Percentiles rank a stretch among this genome's conserved stretches.
phyloP scores from a whole-genome alignment of 1,284 basidiomycete species.

The Cutaneotrichosporon spelunceum region DNA sequence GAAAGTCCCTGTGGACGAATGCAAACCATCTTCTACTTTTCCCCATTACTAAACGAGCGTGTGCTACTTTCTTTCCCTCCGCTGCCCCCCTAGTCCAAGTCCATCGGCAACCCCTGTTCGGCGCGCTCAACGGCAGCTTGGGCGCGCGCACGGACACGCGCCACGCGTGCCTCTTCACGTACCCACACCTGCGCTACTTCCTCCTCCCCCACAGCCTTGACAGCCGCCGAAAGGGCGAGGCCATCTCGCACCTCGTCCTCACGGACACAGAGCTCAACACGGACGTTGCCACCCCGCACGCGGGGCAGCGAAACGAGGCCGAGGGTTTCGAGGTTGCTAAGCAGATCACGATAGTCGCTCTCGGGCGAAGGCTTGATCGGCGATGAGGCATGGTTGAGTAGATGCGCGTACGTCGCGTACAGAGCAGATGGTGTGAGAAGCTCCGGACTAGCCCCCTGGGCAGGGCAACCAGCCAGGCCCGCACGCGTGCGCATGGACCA shows the following conservation, averaged over 20 bases:
- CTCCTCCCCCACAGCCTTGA: constrained; percentile 36
- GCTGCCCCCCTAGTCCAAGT: not conserved
- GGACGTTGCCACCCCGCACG: constrained; percentile 13
- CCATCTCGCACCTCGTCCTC: constrained; percentile 42
- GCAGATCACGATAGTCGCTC: constrained; percentile 49
- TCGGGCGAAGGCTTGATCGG: constrained; percentile 49
- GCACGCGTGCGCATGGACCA: constrained; percentile 33
- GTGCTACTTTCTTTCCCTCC: not conserved
- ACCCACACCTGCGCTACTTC: constrained; percentile 37
- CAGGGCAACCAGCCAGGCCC: constrained; percentile 39
- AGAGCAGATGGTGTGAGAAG: constrained; percentile 27
- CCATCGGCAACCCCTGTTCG: constrained; percentile 11
- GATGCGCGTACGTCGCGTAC: constrained; percentile 46
- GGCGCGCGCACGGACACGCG: constrained; percentile 16
- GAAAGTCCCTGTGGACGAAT: not conserved
- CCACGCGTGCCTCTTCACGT: constrained; percentile 33
- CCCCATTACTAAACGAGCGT: not conserved
- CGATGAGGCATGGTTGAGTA: constrained; percentile 36
- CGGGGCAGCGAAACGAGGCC: constrained; percentile 38
- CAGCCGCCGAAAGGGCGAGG: constrained; percentile 26
- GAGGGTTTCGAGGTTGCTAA: constrained; percentile 48
- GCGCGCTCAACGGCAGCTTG: constrained; percentile 17
- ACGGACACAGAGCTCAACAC: constrained; percentile 38
- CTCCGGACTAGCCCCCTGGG: constrained; percentile 20
- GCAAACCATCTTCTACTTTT: not conserved